Conservation (phyloP, 1,284 basidiomycete species). For the Ceratorhiza oryzae-sativae region DNA sequence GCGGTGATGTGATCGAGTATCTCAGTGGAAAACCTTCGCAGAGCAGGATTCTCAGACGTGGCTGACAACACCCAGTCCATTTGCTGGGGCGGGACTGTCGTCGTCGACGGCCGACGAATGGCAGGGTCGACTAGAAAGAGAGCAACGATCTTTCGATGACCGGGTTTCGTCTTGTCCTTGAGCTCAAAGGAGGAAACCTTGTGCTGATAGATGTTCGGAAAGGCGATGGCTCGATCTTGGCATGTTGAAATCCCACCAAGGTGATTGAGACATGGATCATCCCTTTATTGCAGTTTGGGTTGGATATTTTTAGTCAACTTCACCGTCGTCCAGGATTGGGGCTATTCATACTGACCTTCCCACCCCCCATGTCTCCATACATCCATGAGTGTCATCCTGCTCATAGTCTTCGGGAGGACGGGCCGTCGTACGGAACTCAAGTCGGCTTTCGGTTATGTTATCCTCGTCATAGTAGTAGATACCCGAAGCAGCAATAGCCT, state of each 20-base stretch:
- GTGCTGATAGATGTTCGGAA: slow-evolving; percentile 59
- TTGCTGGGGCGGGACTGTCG: slow-evolving; percentile 56
- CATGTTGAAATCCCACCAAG: slow-evolving; percentile 52
- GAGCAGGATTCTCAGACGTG: slow-evolving; percentile 7
- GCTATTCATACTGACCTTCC: background rate
- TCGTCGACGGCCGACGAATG: slow-evolving; percentile 54
- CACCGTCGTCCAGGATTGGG: too few relatives aligned
- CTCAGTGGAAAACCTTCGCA: slow-evolving; percentile 45
- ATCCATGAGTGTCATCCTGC: slow-evolving; percentile 21
- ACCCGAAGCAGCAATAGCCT: slow-evolving; percentile 57
- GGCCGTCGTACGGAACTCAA: slow-evolving; percentile 35
- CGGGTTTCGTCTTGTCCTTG: slow-evolving; percentile 54
- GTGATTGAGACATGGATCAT: slow-evolving; percentile 39
- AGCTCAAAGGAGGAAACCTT: slow-evolving; percentile 56
- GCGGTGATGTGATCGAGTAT: slow-evolving; percentile 45
- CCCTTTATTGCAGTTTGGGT: background rate
- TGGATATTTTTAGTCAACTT: background rate
- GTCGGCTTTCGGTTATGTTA: slow-evolving; percentile 37
- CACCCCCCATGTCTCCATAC: slow-evolving; percentile 33
- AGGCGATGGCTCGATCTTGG: slow-evolving; percentile 54
- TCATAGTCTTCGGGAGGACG: background rate
- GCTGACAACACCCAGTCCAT: slow-evolving; percentile 51
- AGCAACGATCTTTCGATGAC: slow-evolving; percentile 59
- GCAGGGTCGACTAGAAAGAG: slow-evolving; percentile 61
- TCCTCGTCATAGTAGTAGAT: slow-evolving; percentile 52